These are phyloP conservation scores for Datura wrightii DNA, from an alignment of 257 asterid species.

Conservation along the genomic window DNA sequence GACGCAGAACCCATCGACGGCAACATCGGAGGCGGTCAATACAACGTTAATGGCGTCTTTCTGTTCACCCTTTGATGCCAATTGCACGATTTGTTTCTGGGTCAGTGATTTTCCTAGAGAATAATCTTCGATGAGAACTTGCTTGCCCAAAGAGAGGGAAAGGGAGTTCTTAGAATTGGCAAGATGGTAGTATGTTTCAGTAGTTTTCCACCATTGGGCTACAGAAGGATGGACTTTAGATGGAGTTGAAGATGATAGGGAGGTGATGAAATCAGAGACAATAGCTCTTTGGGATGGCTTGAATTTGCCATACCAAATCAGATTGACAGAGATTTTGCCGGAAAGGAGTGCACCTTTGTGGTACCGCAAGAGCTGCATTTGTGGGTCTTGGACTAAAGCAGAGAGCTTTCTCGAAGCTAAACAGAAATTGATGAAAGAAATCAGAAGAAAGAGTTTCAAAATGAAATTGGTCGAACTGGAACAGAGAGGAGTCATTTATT, in stretches of 20 bases:
- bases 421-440: not conserved
- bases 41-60: constrained; percentile 58
- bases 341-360: constrained; percentile 43
- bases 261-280: constrained; percentile 43
- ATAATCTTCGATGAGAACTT: constrained; percentile 43
- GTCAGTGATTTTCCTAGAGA: constrained; percentile 56
- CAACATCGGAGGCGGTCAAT: constrained; percentile 58
- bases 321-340: constrained; percentile 30
- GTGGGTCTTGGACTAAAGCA: constrained; percentile 29
- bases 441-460: not conserved
- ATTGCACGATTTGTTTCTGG: constrained; percentile 38
- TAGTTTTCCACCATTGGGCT: constrained; percentile 54
- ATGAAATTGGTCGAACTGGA: not conserved
- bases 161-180: constrained; percentile 41
- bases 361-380: constrained; percentile 38
- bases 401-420: not conserved
- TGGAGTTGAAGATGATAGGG: constrained; percentile 41
- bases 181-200: constrained; percentile 47
- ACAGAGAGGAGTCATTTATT: not conserved
- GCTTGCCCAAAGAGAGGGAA: constrained; percentile 43
- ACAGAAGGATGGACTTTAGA: constrained; percentile 44
- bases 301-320: constrained; percentile 43
- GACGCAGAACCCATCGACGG: constrained; percentile 58
- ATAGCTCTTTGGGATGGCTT: constrained; percentile 37
- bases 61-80: constrained; percentile 54